Conservation (phyloP, 257 asterid genomes). For the Nicotiana obtusifolia region DNA sequence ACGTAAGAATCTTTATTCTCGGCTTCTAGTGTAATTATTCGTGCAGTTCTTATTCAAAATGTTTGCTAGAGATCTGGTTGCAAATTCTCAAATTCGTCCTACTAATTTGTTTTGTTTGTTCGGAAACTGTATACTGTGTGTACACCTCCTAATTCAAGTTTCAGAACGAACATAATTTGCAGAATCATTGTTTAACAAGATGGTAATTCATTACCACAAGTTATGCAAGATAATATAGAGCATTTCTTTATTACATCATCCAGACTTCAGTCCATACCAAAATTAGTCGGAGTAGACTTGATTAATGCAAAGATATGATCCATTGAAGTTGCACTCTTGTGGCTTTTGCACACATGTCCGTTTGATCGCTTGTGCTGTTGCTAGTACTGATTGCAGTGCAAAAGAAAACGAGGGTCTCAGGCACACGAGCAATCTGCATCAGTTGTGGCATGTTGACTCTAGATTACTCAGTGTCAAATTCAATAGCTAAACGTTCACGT, state of each 20-base stretch:
- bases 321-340: neutral
- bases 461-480: neutral
- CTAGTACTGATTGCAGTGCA: neutral
- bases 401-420: neutral
- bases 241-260: neutral
- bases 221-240: neutral
- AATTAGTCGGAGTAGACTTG: neutral
- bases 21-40: neutral
- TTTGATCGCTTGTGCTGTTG: neutral
- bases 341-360: neutral
- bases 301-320: neutral
- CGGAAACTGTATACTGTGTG: neutral
- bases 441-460: neutral
- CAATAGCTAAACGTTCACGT: neutral
- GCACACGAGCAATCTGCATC: neutral
- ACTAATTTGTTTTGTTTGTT: neutral
- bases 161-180: neutral
- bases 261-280: neutral
- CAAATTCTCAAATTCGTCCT: neutral
- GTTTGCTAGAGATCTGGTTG: neutral
- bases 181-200: neutral
- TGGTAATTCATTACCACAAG: neutral
- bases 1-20: conserved; percentile 27
- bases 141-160: neutral
- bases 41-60: neutral